phyloP scores from a whole-genome alignment of 805 yeast species.

The Hanseniaspora mollemarum region DNA sequence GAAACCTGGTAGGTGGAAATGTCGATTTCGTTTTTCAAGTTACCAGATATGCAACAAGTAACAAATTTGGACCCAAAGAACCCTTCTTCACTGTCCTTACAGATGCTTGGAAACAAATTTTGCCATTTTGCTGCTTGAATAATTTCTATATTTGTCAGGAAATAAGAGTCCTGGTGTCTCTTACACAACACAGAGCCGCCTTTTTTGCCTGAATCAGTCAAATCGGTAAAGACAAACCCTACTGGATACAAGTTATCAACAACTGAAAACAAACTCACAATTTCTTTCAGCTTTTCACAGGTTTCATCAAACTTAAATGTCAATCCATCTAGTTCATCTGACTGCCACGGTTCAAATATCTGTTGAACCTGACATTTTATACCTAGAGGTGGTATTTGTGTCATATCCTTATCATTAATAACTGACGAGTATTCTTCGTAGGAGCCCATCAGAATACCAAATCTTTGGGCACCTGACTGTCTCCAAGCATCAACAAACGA shows the following conservation, averaged over 20 bases:
- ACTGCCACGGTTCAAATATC: slow-evolving; percentile 86
- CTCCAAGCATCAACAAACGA: slow-evolving; percentile 89
- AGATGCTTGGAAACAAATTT: slow-evolving; percentile 45
- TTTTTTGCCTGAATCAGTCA: slow-evolving; percentile 73
- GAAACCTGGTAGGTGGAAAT: slow-evolving; percentile 84
- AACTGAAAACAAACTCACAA: slow-evolving; percentile 43
- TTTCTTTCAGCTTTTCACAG: slow-evolving; percentile 20
- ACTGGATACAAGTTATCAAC: slow-evolving; percentile 55
- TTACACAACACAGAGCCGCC: slow-evolving; percentile 87
- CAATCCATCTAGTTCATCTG: slow-evolving; percentile 75
- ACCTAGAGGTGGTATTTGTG: slow-evolving; percentile 62
- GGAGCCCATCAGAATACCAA: slow-evolving; percentile 73
- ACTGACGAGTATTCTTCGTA: slow-evolving; percentile 54
- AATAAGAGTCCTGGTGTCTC: slow-evolving; percentile 84
- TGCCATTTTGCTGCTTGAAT: slow-evolving; percentile 76
- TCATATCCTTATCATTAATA: slow-evolving; percentile 12
- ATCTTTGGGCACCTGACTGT: slow-evolving; percentile 70
- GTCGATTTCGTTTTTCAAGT: slow-evolving; percentile 75
- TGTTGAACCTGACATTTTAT: slow-evolving; percentile 89
- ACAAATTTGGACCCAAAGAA: slow-evolving; percentile 78
- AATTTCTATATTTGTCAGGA: slow-evolving; percentile 78
- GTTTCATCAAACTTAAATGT: slow-evolving; percentile 50
- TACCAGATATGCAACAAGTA: slow-evolving; percentile 91
- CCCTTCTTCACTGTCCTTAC: slow-evolving; percentile 54
- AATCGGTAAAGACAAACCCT: slow-evolving; percentile 82